Evolutionary conservation across 768 basidiomycete species (phyloP), one percentile per base, ranked within the genome.

Genomic region (Russula emetica): DNA sequence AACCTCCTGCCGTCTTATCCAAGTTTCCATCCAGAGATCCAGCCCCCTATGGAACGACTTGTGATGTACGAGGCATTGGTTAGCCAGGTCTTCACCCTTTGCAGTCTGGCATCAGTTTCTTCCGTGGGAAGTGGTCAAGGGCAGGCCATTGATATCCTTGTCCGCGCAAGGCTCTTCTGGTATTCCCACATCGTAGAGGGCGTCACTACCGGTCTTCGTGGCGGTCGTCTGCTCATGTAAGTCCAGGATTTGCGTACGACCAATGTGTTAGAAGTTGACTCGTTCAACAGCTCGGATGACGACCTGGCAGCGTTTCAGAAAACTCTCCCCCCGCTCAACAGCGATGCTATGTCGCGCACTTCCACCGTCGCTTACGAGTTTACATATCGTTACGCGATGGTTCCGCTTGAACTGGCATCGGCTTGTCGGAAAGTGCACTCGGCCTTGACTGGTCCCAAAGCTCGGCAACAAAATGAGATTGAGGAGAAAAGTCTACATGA

Each of bases 171-270:
- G 34, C 80, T 95, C 36, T 95, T 92, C 72, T 96, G 92, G 90
- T 96, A 94, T 69, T 85, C 89, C 8, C 84, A 93, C 66, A 83
- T 88, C 28, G 86, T 91, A 63, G 94, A 96, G 74, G 90, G 92
- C 32, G 81, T 94, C 24, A 84, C 85, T 1, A 89, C 84, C 10
- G 94, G 88, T 24, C 79, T 95, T 62, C 82, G 86, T 55, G 94
- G 94, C n/a, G 88, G 92, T 2, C 86, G 92, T 44, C 79, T 96
- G 53, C 78, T 88, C 52, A 75, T 96, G 92, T 92, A 76, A 69
- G 90, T 67, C 11, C 24, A 28, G 24, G 47, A 38, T 60, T 45
- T 32, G 20, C 32, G 28, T 58, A 18, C 44, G 22, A 34, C 45
- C 13, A 47, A 22, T 49, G 58, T 20, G 44, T 69, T n/a, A 71